Conservation (phyloP, 495 filamentous ascomycete genomes). For the Xanthoparmelia taractica region DNA sequence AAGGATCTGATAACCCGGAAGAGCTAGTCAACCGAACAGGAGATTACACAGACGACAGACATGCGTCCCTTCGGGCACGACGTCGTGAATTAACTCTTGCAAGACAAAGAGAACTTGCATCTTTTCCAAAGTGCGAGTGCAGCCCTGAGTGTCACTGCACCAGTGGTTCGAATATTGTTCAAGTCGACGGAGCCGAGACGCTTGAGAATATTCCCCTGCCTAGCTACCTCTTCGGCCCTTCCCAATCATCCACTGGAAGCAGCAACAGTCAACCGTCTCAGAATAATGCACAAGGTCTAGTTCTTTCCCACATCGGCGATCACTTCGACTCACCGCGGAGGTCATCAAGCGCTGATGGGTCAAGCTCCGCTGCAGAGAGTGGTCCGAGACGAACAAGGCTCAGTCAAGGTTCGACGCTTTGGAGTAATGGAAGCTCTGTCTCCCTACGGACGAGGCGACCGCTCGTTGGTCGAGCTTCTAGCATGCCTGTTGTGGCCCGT, state of each 20-base stretch:
- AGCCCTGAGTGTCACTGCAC: not conserved
- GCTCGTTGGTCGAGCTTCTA: not conserved
- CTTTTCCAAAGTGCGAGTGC: not conserved
- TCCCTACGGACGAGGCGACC: not conserved
- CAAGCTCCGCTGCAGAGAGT: conserved; percentile 1
- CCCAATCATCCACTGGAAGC: not conserved
- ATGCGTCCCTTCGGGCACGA: conserved; percentile 1
- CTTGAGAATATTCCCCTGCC: not conserved
- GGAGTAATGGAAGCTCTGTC: not conserved
- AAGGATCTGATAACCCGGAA: not conserved
- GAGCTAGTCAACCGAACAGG: not conserved
- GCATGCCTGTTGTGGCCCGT: not conserved
- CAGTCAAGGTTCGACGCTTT: not conserved
- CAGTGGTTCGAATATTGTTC: not conserved
- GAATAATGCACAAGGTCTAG: not conserved
- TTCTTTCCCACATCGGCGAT: not conserved
- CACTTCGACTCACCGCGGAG: not conserved
- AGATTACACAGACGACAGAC: not conserved
- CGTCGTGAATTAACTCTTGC: not conserved
- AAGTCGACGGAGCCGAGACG: not conserved
- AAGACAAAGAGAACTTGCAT: not conserved
- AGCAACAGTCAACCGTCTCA: conserved; percentile 10
- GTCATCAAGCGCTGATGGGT: conserved; percentile 1
- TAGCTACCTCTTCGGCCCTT: not conserved
- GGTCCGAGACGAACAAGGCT: not conserved